Conservation (phyloP, 805 yeast genomes). For the Lipomyces lipofer region DNA sequence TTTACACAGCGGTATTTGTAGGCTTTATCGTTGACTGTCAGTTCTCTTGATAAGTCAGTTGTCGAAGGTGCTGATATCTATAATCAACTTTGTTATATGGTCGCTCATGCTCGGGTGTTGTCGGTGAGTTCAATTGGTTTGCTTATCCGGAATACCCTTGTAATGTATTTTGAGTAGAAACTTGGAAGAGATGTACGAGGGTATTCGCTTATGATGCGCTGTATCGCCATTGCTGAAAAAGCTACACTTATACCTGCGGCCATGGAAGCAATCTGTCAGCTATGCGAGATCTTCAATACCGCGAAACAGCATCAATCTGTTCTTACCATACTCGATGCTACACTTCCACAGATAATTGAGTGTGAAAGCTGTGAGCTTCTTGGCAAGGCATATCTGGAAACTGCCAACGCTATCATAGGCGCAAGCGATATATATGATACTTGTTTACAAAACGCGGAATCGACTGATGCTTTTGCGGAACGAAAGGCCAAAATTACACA, state of each 20-base stretch:
- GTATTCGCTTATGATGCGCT: constrained; percentile 23
- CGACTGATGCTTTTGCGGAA: not conserved
- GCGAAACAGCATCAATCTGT: constrained; percentile 50
- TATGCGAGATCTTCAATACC: constrained; percentile 49
- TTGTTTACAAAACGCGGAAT: not conserved
- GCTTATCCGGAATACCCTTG: not conserved
- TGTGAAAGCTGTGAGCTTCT: constrained; percentile 44
- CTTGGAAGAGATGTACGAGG: constrained; percentile 6
- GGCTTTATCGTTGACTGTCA: too few relatives aligned
- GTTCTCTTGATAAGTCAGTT: too few relatives aligned
- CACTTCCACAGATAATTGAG: constrained; percentile 50
- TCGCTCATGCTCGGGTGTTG: constrained; percentile 10
- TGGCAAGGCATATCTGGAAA: constrained; percentile 43
- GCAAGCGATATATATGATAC: not conserved
- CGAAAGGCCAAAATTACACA: not conserved
- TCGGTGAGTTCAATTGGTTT: not conserved
- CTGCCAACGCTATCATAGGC: constrained; percentile 39
- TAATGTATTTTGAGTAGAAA: not conserved
- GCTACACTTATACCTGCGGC: constrained; percentile 49
- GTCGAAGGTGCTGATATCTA: constrained; percentile 6
- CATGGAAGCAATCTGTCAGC: constrained; percentile 49
- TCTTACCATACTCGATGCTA: constrained; percentile 42
- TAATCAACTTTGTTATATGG: constrained; percentile 15
- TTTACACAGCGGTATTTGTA: too few relatives aligned
- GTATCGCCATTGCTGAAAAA: constrained; percentile 44